These are phyloP conservation scores for Calonectria ilicicola DNA, from an alignment of 2,329 filamentous ascomycete genomes.

Conservation along the genomic window DNA sequence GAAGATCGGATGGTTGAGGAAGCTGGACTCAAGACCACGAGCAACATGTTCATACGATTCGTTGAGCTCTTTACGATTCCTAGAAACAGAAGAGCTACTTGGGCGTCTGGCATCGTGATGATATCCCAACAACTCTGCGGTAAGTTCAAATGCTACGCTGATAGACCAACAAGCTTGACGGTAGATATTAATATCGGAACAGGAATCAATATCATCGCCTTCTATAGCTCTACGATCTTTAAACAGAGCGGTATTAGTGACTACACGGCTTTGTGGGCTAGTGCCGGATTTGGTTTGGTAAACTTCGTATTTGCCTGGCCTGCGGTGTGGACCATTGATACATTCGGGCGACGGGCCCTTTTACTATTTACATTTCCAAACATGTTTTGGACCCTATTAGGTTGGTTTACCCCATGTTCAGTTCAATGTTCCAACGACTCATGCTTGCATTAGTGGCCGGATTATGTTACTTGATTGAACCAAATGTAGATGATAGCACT, in stretches of 20 bases:
- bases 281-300: constrained; percentile 62
- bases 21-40: constrained; percentile 50
- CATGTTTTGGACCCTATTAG: constrained; percentile 70
- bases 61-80: constrained; percentile 69
- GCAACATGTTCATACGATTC: constrained; percentile 62
- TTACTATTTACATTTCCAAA: constrained; percentile 73
- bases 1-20: constrained; percentile 44
- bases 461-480: constrained; percentile 49
- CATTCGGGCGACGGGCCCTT: constrained; percentile 69
- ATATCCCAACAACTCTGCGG: constrained; percentile 73
- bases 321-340: constrained; percentile 74
- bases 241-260: constrained; percentile 53
- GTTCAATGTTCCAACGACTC: neutral
- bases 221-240: constrained; percentile 62
- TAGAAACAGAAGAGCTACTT: constrained; percentile 70
- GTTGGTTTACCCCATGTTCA: constrained; percentile 31
- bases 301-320: constrained; percentile 75
- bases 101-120: constrained; percentile 77
- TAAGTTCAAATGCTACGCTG: neutral
- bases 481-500: constrained; percentile 46
- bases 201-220: constrained; percentile 61
- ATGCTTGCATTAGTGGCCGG: constrained; percentile 43
- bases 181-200: neutral
- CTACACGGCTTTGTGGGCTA: constrained; percentile 54
- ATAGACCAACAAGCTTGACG: neutral